Evolutionary conservation across 768 basidiomycete genomes (phyloP), one percentile per base, ranked within the genome.

Genomic region (Auriscalpium microsporum): DNA sequence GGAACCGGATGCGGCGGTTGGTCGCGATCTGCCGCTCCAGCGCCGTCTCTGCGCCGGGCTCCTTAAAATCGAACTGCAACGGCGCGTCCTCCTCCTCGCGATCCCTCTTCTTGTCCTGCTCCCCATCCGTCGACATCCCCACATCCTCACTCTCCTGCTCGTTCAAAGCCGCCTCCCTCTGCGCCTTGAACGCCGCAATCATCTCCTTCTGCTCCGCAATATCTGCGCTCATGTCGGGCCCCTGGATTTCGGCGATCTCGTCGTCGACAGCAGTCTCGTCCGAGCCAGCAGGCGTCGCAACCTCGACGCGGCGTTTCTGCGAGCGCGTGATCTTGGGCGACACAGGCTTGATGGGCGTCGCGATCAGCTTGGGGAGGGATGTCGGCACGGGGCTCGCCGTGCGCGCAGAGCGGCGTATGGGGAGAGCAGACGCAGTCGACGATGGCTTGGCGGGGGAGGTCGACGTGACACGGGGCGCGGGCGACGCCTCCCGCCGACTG

Each of bases 181-280:
- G 76, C 1, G 79, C 78, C 64, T 87, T 90, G 58, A 94, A 69
- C 51, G 78, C 76, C 42, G 80, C 77, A 50, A 94, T 89, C 65
- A 94, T 68, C 63, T 82, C 82, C 69, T 82, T 81, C 70, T 92
- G 88, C 64, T 91, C 89, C 35, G 73, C 75, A 45, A 94, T 77
- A 67, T 92, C 90, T 62, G 81, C 75, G 7, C 77, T 78, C 65
- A 88, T 76, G 63, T 84, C 80, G 19, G 80, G 75, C 34, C 78
- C 81, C 1, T 82, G 78, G 2, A 86, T 72, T 48, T 69, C 64
- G 16, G 65, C 57, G 28, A 77, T 74, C 44, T 83, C 80, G 0
- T 81, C 82, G 49, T 87, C 86, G 3, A 85, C 82, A 1, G 75
- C 73, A 0, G 83, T 81, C 65, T 84, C 78, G 36, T 87, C 86